These are phyloP conservation scores for Aspergillus ochraceus DNA, from an alignment of 2,329 filamentous ascomycete species.

Conservation along the genomic window DNA sequence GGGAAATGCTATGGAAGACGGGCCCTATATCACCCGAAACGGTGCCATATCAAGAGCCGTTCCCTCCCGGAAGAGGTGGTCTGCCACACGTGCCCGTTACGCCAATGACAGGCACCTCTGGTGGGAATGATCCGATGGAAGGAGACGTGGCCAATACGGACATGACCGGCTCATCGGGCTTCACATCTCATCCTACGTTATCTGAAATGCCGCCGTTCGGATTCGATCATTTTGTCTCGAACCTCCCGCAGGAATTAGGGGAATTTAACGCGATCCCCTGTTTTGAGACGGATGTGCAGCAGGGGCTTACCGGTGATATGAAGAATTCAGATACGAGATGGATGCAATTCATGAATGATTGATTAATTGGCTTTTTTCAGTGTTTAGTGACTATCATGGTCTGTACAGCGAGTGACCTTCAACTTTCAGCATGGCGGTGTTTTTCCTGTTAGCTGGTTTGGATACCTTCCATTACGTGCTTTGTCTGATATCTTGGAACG, in stretches of 20 bases:
- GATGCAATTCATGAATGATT: conserved; percentile 38
- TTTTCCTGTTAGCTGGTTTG: background rate
- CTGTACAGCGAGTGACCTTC: background rate
- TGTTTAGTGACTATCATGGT: background rate
- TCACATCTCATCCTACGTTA: conserved; percentile 29
- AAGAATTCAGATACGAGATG: conserved; percentile 32
- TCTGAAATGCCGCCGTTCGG: conserved; percentile 36
- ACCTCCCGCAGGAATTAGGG: conserved; percentile 41
- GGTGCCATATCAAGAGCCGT: conserved; percentile 26
- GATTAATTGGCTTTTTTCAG: conserved; percentile 1
- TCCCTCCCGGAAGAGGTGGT: conserved; percentile 5
- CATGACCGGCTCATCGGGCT: conserved; percentile 26
- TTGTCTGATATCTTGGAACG: background rate
- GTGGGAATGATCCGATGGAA: conserved; percentile 20
- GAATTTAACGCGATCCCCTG: conserved; percentile 43
- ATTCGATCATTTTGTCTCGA: conserved; percentile 42
- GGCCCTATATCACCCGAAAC: conserved; percentile 37
- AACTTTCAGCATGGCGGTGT: conserved; percentile 2
- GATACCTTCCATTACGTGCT: background rate
- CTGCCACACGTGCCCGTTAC: conserved; percentile 21
- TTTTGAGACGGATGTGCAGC: conserved; percentile 37
- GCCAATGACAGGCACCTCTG: conserved; percentile 20
- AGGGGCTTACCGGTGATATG: conserved; percentile 22
- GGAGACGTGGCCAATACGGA: conserved; percentile 21
- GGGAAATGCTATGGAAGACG: conserved; percentile 52